Evolutionary conservation across 1,284 basidiomycete genomes (phyloP).

Genomic region (Irpex sp.): DNA sequence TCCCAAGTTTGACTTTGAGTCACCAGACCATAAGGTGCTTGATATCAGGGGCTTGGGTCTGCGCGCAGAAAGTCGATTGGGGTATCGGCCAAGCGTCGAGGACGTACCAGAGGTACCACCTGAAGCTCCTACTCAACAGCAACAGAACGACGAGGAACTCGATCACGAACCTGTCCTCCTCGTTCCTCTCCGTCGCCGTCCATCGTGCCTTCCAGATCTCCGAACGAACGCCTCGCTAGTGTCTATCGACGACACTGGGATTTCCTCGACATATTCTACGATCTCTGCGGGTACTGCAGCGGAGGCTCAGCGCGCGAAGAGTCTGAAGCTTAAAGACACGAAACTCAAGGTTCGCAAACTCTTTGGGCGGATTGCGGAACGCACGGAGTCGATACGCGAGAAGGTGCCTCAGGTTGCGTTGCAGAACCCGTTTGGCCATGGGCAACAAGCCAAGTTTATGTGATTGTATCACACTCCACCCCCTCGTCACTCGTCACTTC

Average conservation of each 20-base stretch:
- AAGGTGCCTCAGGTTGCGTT: neutral
- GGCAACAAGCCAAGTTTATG: neutral
- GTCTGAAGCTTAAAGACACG: neutral
- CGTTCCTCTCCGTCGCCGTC: neutral
- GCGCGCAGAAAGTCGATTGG: slow-evolving; percentile 9
- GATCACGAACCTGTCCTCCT: neutral
- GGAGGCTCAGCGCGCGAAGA: neutral
- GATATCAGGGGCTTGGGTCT: slow-evolving; percentile 5
- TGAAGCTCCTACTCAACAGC: neutral
- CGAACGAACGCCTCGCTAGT: neutral
- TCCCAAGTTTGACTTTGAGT: slow-evolving; percentile 18
- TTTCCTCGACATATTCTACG: neutral
- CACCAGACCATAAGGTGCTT: slow-evolving; percentile 1
- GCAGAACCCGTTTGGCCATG: neutral
- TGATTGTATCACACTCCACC: neutral
- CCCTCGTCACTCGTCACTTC: too few relatives aligned
- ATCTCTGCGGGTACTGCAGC: neutral
- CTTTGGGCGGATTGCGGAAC: neutral
- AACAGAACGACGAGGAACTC: neutral
- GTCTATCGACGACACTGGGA: neutral
- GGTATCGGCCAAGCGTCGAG: neutral
- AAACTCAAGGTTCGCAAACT: slow-evolving; percentile 1
- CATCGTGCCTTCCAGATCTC: neutral
- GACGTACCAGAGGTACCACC: neutral
- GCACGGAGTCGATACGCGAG: neutral